These are phyloP conservation scores for Bipolaris gigantea DNA, from an alignment of 2,329 filamentous ascomycete species.

Conservation along the genomic window DNA sequence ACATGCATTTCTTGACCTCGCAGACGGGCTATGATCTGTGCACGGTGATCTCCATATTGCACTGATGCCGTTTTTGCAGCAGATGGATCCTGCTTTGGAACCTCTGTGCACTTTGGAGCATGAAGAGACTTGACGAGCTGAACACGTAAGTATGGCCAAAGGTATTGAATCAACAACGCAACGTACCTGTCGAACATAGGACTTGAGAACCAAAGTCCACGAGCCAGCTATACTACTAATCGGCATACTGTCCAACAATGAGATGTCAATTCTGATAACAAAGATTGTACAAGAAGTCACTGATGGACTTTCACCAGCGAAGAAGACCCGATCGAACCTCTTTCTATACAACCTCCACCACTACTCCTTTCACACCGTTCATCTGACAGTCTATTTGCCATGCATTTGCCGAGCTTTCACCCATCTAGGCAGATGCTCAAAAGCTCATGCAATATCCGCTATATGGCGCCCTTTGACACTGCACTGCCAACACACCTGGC, in stretches of 20 bases:
- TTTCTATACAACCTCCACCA: conserved; percentile 1
- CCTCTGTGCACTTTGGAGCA: neutral
- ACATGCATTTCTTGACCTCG: conserved; percentile 9
- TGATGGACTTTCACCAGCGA: neutral
- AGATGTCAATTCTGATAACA: neutral
- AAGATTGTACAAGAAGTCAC: neutral
- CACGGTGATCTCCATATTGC: conserved; percentile 1
- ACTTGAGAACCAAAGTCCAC: neutral
- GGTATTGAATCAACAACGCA: neutral
- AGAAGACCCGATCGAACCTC: too few relatives aligned
- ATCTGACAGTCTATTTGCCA: neutral
- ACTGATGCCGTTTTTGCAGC: neutral
- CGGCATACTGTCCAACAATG: neutral
- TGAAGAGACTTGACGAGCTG: neutral
- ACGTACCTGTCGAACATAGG: conserved; percentile 2
- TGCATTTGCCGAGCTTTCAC: neutral
- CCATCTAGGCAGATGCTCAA: neutral
- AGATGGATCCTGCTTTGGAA: neutral
- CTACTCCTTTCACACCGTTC: neutral
- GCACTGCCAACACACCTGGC: conserved; percentile 4
- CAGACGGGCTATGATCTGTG: conserved; percentile 3
- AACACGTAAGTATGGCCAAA: neutral
- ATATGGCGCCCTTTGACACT: neutral
- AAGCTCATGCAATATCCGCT: neutral
- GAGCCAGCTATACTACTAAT: conserved; percentile 2